phyloP scores from a whole-genome alignment of 345 rosid genomes.

The Murraya paniculata region DNA sequence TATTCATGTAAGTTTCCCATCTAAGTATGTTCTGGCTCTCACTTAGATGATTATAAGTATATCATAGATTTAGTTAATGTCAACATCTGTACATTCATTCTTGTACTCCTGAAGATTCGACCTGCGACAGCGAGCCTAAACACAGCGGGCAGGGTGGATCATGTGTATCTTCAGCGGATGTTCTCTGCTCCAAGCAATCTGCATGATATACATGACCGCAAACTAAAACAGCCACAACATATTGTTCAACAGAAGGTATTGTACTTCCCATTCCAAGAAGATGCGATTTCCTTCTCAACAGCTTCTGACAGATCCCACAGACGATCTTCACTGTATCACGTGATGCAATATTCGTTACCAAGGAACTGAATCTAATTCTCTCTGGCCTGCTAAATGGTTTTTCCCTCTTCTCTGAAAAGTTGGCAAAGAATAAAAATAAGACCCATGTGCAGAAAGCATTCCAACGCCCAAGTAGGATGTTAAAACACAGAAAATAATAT shows the following conservation, averaged over 20 bases:
- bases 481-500: background rate
- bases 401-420: conserved; percentile 39
- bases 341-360: conserved; percentile 28
- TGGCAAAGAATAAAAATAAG: background rate
- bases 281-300: conserved; percentile 44
- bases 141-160: conserved; percentile 62
- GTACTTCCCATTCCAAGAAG: conserved; percentile 38
- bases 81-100: conserved; percentile 24
- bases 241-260: conserved; percentile 32
- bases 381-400: conserved; percentile 38
- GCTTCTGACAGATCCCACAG: conserved; percentile 58
- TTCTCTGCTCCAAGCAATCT: conserved; percentile 56
- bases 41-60: conserved; percentile 12
- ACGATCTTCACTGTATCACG: conserved; percentile 35
- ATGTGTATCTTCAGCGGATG: conserved; percentile 33
- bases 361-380: conserved; percentile 41
- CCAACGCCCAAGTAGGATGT: background rate
- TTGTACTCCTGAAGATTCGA: conserved; percentile 19
- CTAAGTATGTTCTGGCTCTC: conserved; percentile 11
- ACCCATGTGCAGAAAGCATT: too few relatives aligned
- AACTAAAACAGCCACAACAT: conserved; percentile 57
- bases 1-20: conserved; percentile 16
- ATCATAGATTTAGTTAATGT: conserved; percentile 10
- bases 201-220: conserved; percentile 70
- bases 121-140: conserved; percentile 21